These are phyloP conservation scores for Pezicula neosporulosa DNA, from an alignment of 2,329 filamentous ascomycete genomes.

Conservation along the genomic window DNA sequence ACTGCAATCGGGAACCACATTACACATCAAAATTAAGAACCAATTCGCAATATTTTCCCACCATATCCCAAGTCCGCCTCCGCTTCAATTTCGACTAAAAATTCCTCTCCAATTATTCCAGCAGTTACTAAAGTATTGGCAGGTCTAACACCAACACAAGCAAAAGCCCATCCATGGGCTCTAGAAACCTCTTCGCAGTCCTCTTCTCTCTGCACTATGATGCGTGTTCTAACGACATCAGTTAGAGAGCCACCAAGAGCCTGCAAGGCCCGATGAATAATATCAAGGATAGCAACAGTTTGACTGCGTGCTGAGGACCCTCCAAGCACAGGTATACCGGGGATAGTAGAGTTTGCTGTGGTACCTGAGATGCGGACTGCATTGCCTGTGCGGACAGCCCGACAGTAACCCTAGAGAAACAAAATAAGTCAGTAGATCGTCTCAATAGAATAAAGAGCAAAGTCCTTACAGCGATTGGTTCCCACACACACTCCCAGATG, in stretches of 20 bases:
- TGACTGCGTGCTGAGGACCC: conserved; percentile 14
- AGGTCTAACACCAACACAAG: conserved; percentile 18
- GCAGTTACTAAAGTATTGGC: conserved; percentile 13
- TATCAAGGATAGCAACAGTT: conserved; percentile 26
- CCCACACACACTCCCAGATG: conserved; percentile 26
- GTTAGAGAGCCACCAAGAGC: conserved; percentile 21
- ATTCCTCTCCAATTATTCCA: conserved; percentile 11
- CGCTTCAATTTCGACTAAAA: conserved; percentile 18
- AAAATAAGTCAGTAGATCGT: background rate
- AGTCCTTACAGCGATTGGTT: conserved; percentile 24
- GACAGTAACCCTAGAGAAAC: conserved; percentile 23
- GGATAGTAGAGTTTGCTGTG: conserved; percentile 24
- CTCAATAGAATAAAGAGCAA: background rate
- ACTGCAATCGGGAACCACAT: no score
- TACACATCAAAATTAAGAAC: no score
- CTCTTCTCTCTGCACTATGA: conserved; percentile 21
- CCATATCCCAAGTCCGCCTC: conserved; percentile 12
- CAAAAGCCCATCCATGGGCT: conserved; percentile 26
- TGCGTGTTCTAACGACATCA: conserved; percentile 25
- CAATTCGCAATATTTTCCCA: no score
- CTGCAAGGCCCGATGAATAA: conserved; percentile 23
- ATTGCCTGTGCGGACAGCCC: conserved; percentile 25
- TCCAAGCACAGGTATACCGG: conserved; percentile 15
- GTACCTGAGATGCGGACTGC: conserved; percentile 28
- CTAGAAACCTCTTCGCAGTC: conserved; percentile 24